These are phyloP conservation scores for Lactarius hengduanensis DNA, from an alignment of 768 basidiomycete species.

Conservation along the genomic window DNA sequence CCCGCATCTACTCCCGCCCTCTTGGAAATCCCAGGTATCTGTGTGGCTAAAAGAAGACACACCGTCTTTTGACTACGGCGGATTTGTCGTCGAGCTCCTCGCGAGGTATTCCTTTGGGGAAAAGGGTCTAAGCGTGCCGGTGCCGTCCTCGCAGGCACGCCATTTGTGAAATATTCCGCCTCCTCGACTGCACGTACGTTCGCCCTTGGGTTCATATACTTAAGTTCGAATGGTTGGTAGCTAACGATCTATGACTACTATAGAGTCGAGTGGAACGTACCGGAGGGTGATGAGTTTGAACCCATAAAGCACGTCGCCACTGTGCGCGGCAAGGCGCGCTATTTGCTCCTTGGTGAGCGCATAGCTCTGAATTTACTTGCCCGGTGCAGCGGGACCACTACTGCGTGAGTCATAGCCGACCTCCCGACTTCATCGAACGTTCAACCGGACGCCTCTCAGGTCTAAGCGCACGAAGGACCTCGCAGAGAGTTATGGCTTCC, in stretches of 20 bases:
- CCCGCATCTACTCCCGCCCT: conserved; percentile 83
- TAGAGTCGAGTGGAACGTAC: conserved; percentile 92
- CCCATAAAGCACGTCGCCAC: conserved; percentile 87
- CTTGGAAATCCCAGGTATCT: conserved; percentile 81
- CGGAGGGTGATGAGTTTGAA: conserved; percentile 79
- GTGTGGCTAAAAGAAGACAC: conserved; percentile 91
- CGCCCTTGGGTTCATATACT: conserved; percentile 33
- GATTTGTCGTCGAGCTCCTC: conserved; percentile 42
- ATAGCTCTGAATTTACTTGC: conserved; percentile 92
- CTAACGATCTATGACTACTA: background rate
- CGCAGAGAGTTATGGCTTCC: conserved; percentile 74
- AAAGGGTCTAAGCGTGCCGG: conserved; percentile 76
- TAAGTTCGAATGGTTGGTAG: conserved; percentile 52
- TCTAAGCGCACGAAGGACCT: conserved; percentile 81
- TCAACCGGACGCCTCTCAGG: conserved; percentile 42
- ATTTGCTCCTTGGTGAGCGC: conserved; percentile 87
- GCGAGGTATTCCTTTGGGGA: conserved; percentile 86
- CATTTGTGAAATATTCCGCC: conserved; percentile 94
- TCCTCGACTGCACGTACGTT: conserved; percentile 85
- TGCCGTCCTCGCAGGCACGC: conserved; percentile 87
- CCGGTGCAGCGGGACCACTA: conserved; percentile 95
- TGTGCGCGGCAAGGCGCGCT: conserved; percentile 84
- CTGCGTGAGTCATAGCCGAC: conserved; percentile 56
- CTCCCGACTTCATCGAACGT: background rate
- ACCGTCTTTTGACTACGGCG: conserved; percentile 85